phyloP scores from a whole-genome alignment of 306 rosid species.

The Medicago arabica region DNA sequence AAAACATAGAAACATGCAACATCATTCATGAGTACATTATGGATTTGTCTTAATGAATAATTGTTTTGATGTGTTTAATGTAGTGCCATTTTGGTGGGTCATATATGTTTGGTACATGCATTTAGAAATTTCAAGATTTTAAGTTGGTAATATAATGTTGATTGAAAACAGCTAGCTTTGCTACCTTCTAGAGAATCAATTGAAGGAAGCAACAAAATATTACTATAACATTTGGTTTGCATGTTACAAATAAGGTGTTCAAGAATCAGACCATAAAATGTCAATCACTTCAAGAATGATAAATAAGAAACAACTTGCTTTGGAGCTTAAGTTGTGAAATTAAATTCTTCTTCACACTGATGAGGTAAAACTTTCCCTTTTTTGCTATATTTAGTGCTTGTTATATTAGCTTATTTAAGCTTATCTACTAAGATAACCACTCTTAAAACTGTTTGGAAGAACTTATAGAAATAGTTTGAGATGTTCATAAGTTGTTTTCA shows the following conservation, averaged over 20 bases:
- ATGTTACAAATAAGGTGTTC: too few species aligned
- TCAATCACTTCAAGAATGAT: neutral
- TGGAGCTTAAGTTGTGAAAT: conserved; percentile 26
- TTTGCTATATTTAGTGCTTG: neutral
- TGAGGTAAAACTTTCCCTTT: too few species aligned
- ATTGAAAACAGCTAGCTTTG: conserved; percentile 44
- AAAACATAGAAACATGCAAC: conserved; percentile 1
- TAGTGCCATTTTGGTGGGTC: conserved; percentile 48
- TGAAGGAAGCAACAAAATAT: conserved; percentile 34
- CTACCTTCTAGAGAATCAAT: conserved; percentile 51
- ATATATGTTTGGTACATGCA: conserved; percentile 56
- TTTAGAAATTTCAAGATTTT: conserved; percentile 55
- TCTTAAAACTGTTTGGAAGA: too few species aligned
- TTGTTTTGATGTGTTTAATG: conserved; percentile 38
- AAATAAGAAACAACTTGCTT: neutral
- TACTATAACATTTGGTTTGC: too few species aligned
- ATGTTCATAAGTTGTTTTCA: too few species aligned
- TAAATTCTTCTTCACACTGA: conserved; percentile 7
- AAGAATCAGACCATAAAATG: too few species aligned
- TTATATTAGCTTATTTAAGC: too few species aligned
- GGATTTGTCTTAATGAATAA: conserved; percentile 18
- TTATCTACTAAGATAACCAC: too few species aligned
- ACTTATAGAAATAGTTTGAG: too few species aligned
- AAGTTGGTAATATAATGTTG: conserved; percentile 45
- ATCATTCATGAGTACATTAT: conserved; percentile 3